Conservation (phyloP, 208 protist genomes). For the Crithidia fasciculata region DNA sequence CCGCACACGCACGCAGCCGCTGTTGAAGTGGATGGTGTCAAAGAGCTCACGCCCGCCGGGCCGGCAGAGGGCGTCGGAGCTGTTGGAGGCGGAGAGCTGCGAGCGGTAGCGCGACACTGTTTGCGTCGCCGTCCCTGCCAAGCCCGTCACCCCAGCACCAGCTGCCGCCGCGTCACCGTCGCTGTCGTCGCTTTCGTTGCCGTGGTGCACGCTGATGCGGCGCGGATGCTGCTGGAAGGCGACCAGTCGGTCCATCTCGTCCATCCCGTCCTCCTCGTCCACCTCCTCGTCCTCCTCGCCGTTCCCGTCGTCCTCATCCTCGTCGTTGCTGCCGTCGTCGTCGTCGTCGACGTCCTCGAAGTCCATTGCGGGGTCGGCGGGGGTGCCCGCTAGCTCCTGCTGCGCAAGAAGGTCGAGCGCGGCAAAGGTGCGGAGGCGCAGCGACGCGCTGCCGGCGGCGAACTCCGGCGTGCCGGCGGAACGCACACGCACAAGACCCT, state of each 20-base stretch:
- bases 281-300: constrained; percentile 26
- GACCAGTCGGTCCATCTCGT: constrained; percentile 9
- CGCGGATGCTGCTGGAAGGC: neutral
- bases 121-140: neutral
- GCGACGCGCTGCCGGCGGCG: constrained; percentile 5
- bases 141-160: neutral
- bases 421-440: constrained; percentile 21
- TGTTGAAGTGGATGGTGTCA: constrained; percentile 75
- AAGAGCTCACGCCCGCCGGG: constrained; percentile 22
- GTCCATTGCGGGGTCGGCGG: constrained; percentile 8
- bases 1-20: constrained; percentile 67
- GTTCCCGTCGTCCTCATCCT: constrained; percentile 9
- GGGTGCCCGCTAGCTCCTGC: constrained; percentile 7
- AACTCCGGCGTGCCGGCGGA: constrained; percentile 2
- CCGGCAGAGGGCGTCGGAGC: constrained; percentile 18
- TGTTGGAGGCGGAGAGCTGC: constrained; percentile 26
- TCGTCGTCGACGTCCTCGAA: constrained; percentile 32
- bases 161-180: constrained; percentile 36
- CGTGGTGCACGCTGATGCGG: neutral
- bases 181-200: constrained; percentile 27
- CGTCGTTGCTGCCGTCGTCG: constrained; percentile 21
- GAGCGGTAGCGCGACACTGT: constrained; percentile 11
- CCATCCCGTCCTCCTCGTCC: constrained; percentile 15
- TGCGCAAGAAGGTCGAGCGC: constrained; percentile 14
- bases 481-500: constrained; percentile 9